Evolutionary conservation across 2,329 filamentous ascomycete species (phyloP), one percentile per base, ranked within the genome.

Genomic region (Hypoxylon sp.): DNA sequence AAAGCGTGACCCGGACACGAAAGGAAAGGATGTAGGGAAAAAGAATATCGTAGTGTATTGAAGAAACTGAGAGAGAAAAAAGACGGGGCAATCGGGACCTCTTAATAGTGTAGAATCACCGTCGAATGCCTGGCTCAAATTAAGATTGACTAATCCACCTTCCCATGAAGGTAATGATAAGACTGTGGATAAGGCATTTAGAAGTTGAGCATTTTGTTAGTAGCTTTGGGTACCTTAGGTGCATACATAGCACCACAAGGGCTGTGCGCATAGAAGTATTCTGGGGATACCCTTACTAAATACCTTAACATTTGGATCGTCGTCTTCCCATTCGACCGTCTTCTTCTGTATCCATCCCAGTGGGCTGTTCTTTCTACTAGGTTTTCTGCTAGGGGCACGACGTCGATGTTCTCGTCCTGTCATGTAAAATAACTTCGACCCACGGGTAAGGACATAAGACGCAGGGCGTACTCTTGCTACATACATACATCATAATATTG

Each of bases 71-170:
- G 26, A 42, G 52, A 22, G 9, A 44, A 48, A 61, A 31, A 51
- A 53, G 57, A 61, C 50, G 59, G 51, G 65, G 37, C 55, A 50
- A 44, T 53, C 52, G 37, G 62, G 42, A 53, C 63, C 64, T 67
- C 59, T 61, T 58, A 66, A 63, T 57, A 26, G 19, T 6, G 6
- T 26, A 62, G 44, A 62, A 59, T 55, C 58, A 52, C 47, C 62
- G 47, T 70, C 51, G 33, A 65, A 37, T 52, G 35, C 52, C 51
- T 60, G 52, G 70, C 58, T 63, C 55, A 70, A 67, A 72, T 72
- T 65, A 72, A 63, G 70, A 72, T 72, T 72, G 61, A 42, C 70
- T 62, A 54, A 39, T 63, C 62, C 59, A 72, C 70, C 63, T 72
- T 72, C 70, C 70, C 50, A 48, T 63, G 59, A 57, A 46, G 70